These are phyloP conservation scores for Excoecaria agallocha DNA, from an alignment of 345 rosid genomes.

Conservation along the genomic window DNA sequence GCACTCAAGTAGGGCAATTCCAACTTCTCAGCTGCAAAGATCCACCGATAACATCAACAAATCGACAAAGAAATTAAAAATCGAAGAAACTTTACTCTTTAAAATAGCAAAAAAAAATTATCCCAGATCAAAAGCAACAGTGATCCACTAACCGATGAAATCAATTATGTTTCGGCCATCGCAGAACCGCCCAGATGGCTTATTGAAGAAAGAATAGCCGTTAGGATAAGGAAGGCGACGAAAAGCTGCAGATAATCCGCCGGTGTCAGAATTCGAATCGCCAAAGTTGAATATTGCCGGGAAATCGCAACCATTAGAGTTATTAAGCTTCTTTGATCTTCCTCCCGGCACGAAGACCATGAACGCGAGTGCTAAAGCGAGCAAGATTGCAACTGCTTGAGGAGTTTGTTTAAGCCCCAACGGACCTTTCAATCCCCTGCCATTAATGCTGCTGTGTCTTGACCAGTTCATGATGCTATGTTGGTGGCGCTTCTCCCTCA, in stretches of 20 bases:
- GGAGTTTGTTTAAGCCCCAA: neutral
- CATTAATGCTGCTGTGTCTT: neutral
- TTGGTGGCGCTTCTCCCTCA: too few species aligned
- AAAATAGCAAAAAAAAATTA: neutral
- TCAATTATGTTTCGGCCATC: too few species aligned
- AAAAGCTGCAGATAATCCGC: too few species aligned
- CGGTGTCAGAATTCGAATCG: constrained; percentile 12
- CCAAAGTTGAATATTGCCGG: constrained; percentile 40
- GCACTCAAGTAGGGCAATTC: constrained; percentile 74
- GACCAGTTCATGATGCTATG: constrained; percentile 5
- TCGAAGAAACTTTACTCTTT: too few species aligned
- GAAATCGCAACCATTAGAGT: constrained; percentile 18
- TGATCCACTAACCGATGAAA: neutral
- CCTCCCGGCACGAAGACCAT: neutral
- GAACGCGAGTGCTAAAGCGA: neutral
- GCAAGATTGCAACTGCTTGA: constrained; percentile 1
- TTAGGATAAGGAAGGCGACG: too few species aligned
- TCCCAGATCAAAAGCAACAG: neutral
- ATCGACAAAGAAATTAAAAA: too few species aligned
- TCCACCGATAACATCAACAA: too few species aligned
- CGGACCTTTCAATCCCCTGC: neutral
- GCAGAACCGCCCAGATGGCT: too few species aligned
- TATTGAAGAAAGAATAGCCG: too few species aligned
- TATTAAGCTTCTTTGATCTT: neutral
- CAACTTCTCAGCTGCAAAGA: constrained; percentile 64